These are phyloP conservation scores for Teratosphaeria viscida DNA, from an alignment of 2,329 filamentous ascomycete genomes.

Conservation along the genomic window DNA sequence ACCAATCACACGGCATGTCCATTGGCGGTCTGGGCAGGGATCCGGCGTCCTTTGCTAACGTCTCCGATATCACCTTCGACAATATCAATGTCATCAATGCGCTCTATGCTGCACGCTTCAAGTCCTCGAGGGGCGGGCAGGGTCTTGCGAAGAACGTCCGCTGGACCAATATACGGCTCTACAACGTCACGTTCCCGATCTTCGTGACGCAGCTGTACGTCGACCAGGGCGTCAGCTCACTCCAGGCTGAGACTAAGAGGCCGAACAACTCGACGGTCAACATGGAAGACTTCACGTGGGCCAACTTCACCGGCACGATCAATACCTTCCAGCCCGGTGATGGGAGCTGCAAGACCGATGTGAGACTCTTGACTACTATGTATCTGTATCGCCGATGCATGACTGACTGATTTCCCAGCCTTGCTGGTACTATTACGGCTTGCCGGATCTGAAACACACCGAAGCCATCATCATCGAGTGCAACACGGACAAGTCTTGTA, in stretches of 20 bases:
- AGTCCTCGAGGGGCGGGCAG: slow-evolving; percentile 34
- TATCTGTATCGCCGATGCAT: neutral
- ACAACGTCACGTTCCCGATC: slow-evolving; percentile 38
- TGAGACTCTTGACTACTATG: slow-evolving; percentile 3
- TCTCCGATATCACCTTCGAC: slow-evolving; percentile 34
- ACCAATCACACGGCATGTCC: slow-evolving; percentile 33
- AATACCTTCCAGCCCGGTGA: slow-evolving; percentile 35
- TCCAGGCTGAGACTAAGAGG: slow-evolving; percentile 16
- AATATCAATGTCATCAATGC: slow-evolving; percentile 33
- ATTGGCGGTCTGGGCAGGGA: slow-evolving; percentile 35
- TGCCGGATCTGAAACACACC: slow-evolving; percentile 30
- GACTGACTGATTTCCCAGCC: slow-evolving; percentile 16
- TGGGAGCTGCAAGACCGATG: slow-evolving; percentile 31
- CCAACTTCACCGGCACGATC: slow-evolving; percentile 32
- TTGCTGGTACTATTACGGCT: slow-evolving; percentile 35
- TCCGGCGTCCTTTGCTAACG: slow-evolving; percentile 27
- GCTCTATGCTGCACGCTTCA: slow-evolving; percentile 35
- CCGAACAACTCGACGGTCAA: slow-evolving; percentile 31
- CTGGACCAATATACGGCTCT: slow-evolving; percentile 34
- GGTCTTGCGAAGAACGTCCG: slow-evolving; percentile 34
- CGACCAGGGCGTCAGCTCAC: slow-evolving; percentile 28
- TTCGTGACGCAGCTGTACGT: slow-evolving; percentile 38
- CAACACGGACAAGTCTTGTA: slow-evolving; percentile 30
- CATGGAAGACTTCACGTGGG: slow-evolving; percentile 35
- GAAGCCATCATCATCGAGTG: slow-evolving; percentile 35